These are phyloP conservation scores for Pestalotiopsis sp. DNA, from an alignment of 2,329 filamentous ascomycete genomes.

Conservation along the genomic window DNA sequence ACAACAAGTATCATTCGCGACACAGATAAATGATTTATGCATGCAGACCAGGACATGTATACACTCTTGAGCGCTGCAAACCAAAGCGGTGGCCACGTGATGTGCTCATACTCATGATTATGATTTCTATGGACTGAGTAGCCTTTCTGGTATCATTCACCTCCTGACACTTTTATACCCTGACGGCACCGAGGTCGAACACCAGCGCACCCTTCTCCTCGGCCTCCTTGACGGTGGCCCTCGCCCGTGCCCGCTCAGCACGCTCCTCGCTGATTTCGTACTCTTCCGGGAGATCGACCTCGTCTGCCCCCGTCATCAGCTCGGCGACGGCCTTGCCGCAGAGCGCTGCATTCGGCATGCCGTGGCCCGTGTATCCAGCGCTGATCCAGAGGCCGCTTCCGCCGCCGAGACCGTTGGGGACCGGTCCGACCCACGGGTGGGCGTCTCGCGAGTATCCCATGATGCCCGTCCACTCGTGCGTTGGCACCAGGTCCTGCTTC, in stretches of 20 bases:
- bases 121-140: background rate
- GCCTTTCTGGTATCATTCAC: background rate
- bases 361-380: constrained; percentile 74
- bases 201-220: constrained; percentile 16
- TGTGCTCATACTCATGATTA: background rate
- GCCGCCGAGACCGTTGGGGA: constrained; percentile 58
- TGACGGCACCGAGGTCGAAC: constrained; percentile 12
- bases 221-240: constrained; percentile 17
- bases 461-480: constrained; percentile 77
- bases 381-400: constrained; percentile 62
- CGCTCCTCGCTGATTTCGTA: constrained; percentile 41
- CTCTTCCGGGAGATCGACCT: constrained; percentile 46
- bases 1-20: no score
- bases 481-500: constrained; percentile 49
- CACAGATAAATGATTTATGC: no score
- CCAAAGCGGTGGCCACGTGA: background rate
- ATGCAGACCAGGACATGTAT: no score
- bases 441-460: constrained; percentile 76
- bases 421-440: constrained; percentile 70
- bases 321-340: constrained; percentile 66
- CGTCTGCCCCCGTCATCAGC: constrained; percentile 52
- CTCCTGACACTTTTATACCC: background rate
- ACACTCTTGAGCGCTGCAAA: no score
- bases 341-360: constrained; percentile 75
- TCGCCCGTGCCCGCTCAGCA: constrained; percentile 22